Percentiles rank a stretch among this genome's conserved stretches.
Evolutionary conservation across 495 filamentous ascomycete species (phyloP).

Genomic region (Glarea lozoyensis): DNA sequence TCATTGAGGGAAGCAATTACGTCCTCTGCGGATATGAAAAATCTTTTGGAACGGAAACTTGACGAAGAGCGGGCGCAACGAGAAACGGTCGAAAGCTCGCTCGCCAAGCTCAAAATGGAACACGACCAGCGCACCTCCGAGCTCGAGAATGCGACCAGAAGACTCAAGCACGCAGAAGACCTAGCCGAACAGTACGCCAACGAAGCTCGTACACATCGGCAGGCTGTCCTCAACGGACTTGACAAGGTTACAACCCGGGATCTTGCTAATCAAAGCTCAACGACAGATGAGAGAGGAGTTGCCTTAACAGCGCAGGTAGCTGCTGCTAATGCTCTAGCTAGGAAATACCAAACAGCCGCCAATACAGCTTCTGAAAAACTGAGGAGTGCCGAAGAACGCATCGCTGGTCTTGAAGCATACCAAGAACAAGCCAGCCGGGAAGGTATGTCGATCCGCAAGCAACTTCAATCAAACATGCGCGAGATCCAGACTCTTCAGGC

Average conservation of each 20-base stretch:
- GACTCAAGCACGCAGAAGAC: slow-evolving; percentile 81
- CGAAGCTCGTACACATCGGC: slow-evolving; percentile 79
- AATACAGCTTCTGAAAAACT: slow-evolving; percentile 82
- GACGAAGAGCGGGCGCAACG: slow-evolving; percentile 74
- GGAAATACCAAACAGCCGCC: slow-evolving; percentile 83
- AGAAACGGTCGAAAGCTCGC: slow-evolving; percentile 69
- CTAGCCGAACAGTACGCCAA: slow-evolving; percentile 78
- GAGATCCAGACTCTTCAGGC: slow-evolving; percentile 70
- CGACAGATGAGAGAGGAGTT: slow-evolving; percentile 64
- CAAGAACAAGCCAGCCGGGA: slow-evolving; percentile 95
- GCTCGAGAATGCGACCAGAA: slow-evolving; percentile 62
- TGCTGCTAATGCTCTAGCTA: slow-evolving; percentile 67
- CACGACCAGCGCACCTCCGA: slow-evolving; percentile 79
- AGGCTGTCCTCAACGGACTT: slow-evolving; percentile 75
- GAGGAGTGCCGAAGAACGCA: slow-evolving; percentile 85
- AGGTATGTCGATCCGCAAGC: slow-evolving; percentile 76
- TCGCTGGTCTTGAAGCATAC: slow-evolving; percentile 91
- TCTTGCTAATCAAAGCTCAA: slow-evolving; percentile 37
- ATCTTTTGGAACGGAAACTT: slow-evolving; percentile 68
- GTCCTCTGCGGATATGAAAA: slow-evolving; percentile 65
- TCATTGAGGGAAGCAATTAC: slow-evolving; percentile 71
- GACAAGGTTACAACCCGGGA: slow-evolving; percentile 56
- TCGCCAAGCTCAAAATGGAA: slow-evolving; percentile 70
- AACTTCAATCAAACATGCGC: slow-evolving; percentile 72
- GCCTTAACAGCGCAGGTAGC: slow-evolving; percentile 74